A percentile compares a stretch with the other conserved stretches of the same genome.
Conservation (phyloP, 2,329 filamentous ascomycete species). For the Aspergillus amoenus region DNA sequence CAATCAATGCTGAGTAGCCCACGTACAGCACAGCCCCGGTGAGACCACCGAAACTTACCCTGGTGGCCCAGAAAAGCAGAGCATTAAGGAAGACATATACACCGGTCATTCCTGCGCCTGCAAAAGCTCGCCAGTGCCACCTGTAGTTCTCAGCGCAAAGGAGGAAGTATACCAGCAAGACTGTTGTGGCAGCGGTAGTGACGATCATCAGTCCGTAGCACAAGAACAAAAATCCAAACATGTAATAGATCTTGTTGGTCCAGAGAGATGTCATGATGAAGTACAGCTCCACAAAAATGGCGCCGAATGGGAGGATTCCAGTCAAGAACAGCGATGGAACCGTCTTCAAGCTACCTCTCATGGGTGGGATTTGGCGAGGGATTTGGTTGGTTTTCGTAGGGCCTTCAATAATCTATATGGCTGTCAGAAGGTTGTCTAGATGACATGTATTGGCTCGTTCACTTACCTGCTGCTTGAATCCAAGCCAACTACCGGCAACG, state of each 20-base stretch:
- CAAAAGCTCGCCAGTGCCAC: slow-evolving; percentile 97
- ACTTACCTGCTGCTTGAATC: slow-evolving; percentile 68
- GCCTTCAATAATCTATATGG: slow-evolving; percentile 60
- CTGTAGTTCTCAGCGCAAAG: slow-evolving; percentile 97
- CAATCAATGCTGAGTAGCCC: slow-evolving; percentile 86
- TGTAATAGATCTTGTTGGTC: slow-evolving; percentile 99
- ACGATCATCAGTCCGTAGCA: slow-evolving; percentile 98
- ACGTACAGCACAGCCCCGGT: slow-evolving; percentile 88
- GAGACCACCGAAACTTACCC: slow-evolving; percentile 79
- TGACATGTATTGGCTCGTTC: background rate
- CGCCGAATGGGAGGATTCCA: slow-evolving; percentile 88
- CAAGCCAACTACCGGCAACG: slow-evolving; percentile 86
- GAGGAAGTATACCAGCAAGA: slow-evolving; percentile 93
- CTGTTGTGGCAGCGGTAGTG: slow-evolving; percentile 86
- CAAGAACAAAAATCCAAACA: slow-evolving; percentile 98
- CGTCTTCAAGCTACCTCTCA: slow-evolving; percentile 77
- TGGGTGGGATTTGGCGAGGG: slow-evolving; percentile 88
- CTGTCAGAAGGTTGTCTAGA: slow-evolving; percentile 11
- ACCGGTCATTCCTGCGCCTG: slow-evolving; percentile 85
- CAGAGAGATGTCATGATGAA: slow-evolving; percentile 99
- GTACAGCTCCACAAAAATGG: slow-evolving; percentile 97
- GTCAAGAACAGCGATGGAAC: slow-evolving; percentile 89
- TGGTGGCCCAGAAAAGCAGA: slow-evolving; percentile 85
- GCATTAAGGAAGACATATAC: slow-evolving; percentile 91
- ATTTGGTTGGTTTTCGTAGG: slow-evolving; percentile 97